phyloP scores from a whole-genome alignment of 1,284 basidiomycete species.

The Inonotus obliquus region DNA sequence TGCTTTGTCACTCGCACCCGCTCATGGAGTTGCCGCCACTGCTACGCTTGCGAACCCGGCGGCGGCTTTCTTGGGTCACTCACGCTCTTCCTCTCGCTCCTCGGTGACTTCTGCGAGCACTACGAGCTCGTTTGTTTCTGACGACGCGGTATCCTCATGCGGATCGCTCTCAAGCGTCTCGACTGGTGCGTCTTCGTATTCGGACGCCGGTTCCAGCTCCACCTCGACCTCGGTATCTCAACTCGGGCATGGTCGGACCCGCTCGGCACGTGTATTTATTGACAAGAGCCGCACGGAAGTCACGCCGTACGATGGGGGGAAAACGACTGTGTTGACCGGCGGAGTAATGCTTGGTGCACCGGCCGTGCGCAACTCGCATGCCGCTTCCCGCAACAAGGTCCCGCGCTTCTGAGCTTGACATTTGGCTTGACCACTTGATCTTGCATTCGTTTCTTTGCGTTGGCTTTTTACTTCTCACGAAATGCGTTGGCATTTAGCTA shows the following conservation, averaged over 20 bases:
- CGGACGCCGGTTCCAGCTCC: slow-evolving; percentile 25
- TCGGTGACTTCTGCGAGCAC: slow-evolving; percentile 61
- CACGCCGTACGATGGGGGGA: slow-evolving; percentile 79
- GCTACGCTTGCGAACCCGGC: slow-evolving; percentile 49
- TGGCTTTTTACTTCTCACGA: neutral
- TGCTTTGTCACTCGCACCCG: neutral
- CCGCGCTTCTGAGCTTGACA: slow-evolving; percentile 9
- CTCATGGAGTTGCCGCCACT: slow-evolving; percentile 11
- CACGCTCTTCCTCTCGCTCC: slow-evolving; percentile 70
- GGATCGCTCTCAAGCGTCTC: slow-evolving; percentile 55
- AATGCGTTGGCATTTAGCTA: neutral
- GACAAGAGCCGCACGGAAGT: slow-evolving; percentile 70
- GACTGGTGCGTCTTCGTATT: slow-evolving; percentile 37
- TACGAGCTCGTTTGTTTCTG: slow-evolving; percentile 52
- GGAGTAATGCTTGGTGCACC: slow-evolving; percentile 72
- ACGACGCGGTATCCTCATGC: slow-evolving; percentile 46
- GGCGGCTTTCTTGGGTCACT: slow-evolving; percentile 61
- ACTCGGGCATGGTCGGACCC: slow-evolving; percentile 56
- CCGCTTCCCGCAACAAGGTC: slow-evolving; percentile 4
- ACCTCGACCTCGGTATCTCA: neutral
- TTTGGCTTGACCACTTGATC: neutral
- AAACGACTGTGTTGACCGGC: slow-evolving; percentile 78
- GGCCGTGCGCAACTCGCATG: slow-evolving; percentile 24
- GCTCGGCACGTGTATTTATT: slow-evolving; percentile 63
- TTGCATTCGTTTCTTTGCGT: neutral